These are phyloP conservation scores for Vanrija sp. DNA, from an alignment of 1,284 basidiomycete genomes.

Conservation along the genomic window DNA sequence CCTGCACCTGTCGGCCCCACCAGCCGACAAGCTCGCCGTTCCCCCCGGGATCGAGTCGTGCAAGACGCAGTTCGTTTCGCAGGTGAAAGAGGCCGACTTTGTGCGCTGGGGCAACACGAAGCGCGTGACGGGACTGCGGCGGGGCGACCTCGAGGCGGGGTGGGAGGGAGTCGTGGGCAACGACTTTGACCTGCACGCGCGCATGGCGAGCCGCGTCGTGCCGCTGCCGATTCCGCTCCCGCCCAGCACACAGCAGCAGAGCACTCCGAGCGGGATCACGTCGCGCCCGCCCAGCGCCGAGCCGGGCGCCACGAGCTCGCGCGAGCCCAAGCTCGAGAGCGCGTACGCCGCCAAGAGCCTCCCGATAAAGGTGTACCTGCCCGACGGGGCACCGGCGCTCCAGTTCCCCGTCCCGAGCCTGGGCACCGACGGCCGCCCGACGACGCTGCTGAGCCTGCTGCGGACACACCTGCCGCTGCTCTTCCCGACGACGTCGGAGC, in stretches of 20 bases:
- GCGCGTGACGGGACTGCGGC: conserved; percentile 79
- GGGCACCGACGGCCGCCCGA: conserved; percentile 41
- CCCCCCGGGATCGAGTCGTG: conserved; percentile 73
- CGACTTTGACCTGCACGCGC: conserved; percentile 92
- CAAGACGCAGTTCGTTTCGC: conserved; percentile 86
- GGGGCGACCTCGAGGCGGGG: conserved; percentile 84
- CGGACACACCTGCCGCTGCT: conserved; percentile 50
- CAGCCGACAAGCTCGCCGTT: conserved; percentile 75
- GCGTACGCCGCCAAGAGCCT: conserved; percentile 80
- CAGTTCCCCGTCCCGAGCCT: conserved; percentile 82
- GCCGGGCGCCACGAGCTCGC: conserved; percentile 54
- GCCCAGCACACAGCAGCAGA: conserved; percentile 31
- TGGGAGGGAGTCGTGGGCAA: conserved; percentile 93
- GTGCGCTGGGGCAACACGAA: conserved; percentile 91
- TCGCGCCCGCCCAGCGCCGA: conserved; percentile 67
- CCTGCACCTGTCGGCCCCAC: conserved; percentile 70
- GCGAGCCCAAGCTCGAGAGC: conserved; percentile 38
- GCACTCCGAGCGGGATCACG: not conserved
- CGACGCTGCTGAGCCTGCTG: conserved; percentile 49
- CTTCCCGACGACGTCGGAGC: conserved; percentile 43
- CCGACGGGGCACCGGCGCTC: conserved; percentile 76
- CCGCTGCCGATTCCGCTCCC: conserved; percentile 58
- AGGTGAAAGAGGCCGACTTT: conserved; percentile 91
- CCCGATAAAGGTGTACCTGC: conserved; percentile 83
- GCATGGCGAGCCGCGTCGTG: conserved; percentile 76